Conservation (phyloP, 345 rosid species). For the Populus davidiana region DNA sequence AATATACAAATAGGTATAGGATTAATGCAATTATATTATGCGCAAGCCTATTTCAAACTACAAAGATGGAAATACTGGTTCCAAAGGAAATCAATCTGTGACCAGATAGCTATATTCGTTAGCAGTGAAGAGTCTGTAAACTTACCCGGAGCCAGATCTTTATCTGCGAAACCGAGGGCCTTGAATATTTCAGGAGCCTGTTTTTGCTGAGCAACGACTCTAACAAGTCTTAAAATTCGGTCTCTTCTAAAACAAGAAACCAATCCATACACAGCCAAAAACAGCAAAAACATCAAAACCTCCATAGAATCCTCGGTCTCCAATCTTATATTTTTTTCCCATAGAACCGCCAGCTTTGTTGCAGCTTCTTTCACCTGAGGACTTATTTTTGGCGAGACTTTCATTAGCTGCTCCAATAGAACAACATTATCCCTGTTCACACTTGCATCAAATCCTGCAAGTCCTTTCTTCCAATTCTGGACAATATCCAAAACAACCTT, state of each 20-base stretch:
- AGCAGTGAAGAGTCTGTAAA: background rate
- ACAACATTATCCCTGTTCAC: conserved; percentile 12
- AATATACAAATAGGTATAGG: no score
- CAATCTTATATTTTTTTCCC: conserved; percentile 32
- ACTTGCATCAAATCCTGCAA: conserved; percentile 19
- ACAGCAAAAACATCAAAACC: conserved; percentile 35
- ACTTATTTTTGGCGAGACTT: conserved; percentile 18
- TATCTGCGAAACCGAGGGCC: conserved; percentile 27
- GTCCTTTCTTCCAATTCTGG: conserved; percentile 7
- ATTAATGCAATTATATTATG: no score
- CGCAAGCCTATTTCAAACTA: no score
- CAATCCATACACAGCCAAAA: conserved; percentile 38
- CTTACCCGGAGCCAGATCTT: conserved; percentile 29
- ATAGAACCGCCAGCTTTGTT: conserved; percentile 25
- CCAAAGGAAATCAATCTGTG: no score
- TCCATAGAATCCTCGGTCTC: conserved; percentile 19
- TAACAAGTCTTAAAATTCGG: conserved; percentile 27
- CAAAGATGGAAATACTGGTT: no score
- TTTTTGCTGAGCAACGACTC: conserved; percentile 14
- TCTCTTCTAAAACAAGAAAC: conserved; percentile 14
- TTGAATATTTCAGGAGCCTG: conserved; percentile 29
- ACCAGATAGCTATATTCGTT: no score
- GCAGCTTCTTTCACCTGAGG: conserved; percentile 29
- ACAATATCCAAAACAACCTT: conserved; percentile 30
- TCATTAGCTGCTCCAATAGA: conserved; percentile 33